A percentile compares a stretch with the other conserved stretches of the same genome.
These are phyloP conservation scores for Diaporthe sp. DNA, from an alignment of 2,329 filamentous ascomycete species.

Conservation along the genomic window DNA sequence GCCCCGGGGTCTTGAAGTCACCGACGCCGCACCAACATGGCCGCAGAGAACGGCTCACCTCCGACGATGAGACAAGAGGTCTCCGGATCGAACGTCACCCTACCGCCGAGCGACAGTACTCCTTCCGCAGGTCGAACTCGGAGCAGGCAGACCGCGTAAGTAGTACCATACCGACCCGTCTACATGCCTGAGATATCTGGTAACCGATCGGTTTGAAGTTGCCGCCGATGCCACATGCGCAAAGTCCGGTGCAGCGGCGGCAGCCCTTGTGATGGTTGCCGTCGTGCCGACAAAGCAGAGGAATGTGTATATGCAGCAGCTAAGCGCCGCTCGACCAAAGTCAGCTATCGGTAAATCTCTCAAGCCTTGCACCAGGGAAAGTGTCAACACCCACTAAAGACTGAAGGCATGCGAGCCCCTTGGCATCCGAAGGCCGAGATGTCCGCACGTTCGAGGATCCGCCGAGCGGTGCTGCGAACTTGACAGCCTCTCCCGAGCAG, in stretches of 20 bases:
- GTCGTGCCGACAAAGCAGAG: constrained; percentile 1
- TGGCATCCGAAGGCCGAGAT: neutral
- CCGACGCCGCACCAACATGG: constrained; percentile 12
- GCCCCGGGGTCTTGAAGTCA: neutral
- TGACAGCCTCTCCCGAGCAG: neutral
- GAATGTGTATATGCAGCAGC: constrained; percentile 4
- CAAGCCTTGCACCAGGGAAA: too few relatives aligned
- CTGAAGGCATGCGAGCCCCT: neutral
- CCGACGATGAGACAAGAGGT: neutral
- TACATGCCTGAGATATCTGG: neutral
- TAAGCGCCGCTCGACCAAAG: neutral
- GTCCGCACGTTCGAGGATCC: neutral
- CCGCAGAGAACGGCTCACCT: neutral
- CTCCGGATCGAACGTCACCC: neutral
- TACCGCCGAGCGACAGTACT: neutral
- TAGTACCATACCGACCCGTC: too few relatives aligned
- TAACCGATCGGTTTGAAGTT: neutral
- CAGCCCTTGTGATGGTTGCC: neutral
- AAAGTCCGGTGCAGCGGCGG: constrained; percentile 13
- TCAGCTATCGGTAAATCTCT: neutral
- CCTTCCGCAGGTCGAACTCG: neutral
- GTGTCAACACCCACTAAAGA: too few relatives aligned
- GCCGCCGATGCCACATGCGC: neutral
- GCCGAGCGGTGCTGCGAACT: neutral
- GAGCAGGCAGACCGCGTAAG: constrained; percentile 1